phyloP scores from a whole-genome alignment of 306 rosid species.

The Corylus americana region DNA sequence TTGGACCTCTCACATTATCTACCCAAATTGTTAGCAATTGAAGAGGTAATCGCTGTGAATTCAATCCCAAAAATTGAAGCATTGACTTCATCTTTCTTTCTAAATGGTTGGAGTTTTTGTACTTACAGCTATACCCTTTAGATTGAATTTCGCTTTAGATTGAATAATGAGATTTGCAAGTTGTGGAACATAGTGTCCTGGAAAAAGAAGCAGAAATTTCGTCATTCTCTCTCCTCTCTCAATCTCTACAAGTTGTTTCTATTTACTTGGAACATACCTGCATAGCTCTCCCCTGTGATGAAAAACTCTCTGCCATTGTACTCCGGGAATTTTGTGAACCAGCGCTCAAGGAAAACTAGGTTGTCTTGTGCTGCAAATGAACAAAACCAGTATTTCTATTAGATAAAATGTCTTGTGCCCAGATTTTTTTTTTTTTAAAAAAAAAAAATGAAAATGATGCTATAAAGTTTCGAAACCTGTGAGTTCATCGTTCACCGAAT shows the following conservation, averaged over 20 bases:
- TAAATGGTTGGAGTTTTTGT: too few relatives aligned
- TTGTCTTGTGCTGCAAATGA: slow-evolving; percentile 58
- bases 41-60: too few relatives aligned
- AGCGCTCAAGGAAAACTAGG: slow-evolving; percentile 55
- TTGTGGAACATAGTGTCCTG: slow-evolving; percentile 84
- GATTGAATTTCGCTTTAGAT: slow-evolving; percentile 44
- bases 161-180: slow-evolving; percentile 64
- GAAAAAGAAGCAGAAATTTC: slow-evolving; percentile 16
- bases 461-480: slow-evolving; percentile 43
- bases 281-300: slow-evolving; percentile 79
- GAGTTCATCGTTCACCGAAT: slow-evolving; percentile 39
- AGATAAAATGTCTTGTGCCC: background rate
- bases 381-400: background rate
- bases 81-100: too few relatives aligned
- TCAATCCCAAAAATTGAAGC: too few relatives aligned
- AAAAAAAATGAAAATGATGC: too few relatives aligned
- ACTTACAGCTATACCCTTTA: slow-evolving; percentile 78
- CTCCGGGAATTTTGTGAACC: slow-evolving; percentile 58
- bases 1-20: too few relatives aligned
- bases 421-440: too few relatives aligned
- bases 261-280: slow-evolving; percentile 36
- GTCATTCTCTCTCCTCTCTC: background rate
- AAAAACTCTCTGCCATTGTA: slow-evolving; percentile 55
- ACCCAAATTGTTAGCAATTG: too few relatives aligned
- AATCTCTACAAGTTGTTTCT: background rate